Percentiles rank a stretch among this genome's conserved stretches.
Conservation (phyloP, 2,329 filamentous ascomycete species). For the Paracorniculantispora psalliotae region DNA sequence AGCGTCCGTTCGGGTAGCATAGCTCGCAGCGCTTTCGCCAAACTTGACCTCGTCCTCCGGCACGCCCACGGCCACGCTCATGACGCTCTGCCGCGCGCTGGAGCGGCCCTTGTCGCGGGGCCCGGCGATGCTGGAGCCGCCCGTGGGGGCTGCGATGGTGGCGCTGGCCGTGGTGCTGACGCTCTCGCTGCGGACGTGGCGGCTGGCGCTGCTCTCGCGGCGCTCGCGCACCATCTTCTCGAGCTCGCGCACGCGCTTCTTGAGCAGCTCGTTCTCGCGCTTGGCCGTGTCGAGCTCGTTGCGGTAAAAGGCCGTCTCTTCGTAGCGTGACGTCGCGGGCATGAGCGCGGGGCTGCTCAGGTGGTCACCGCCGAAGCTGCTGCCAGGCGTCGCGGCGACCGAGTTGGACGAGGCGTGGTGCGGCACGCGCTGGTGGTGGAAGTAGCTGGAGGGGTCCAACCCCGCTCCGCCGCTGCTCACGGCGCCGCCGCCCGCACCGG, state of each 20-base stretch:
- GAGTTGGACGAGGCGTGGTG: conserved; percentile 28
- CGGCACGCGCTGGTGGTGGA: conserved; percentile 43
- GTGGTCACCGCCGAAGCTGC: conserved; percentile 31
- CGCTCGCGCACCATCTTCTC: conserved; percentile 51
- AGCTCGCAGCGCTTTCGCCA: conserved; percentile 55
- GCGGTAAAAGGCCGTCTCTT: conserved; percentile 57
- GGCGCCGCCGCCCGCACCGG: conserved; percentile 13
- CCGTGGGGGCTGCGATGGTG: conserved; percentile 32
- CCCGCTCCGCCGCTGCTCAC: not conserved
- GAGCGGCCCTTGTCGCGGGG: conserved; percentile 43
- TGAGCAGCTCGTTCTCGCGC: conserved; percentile 59
- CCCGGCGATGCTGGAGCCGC: conserved; percentile 41
- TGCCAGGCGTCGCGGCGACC: conserved; percentile 36
- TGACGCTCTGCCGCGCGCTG: conserved; percentile 36
- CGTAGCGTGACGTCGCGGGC: conserved; percentile 54
- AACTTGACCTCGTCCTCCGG: conserved; percentile 56
- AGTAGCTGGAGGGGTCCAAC: conserved; percentile 37
- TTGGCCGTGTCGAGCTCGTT: conserved; percentile 57
- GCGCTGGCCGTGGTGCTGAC: conserved; percentile 49
- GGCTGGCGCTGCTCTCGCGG: conserved; percentile 42
- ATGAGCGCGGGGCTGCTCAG: conserved; percentile 51
- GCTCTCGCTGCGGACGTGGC: conserved; percentile 44
- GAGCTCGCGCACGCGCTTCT: conserved; percentile 56
- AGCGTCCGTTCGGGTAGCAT: conserved; percentile 1
- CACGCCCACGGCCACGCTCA: conserved; percentile 49